These are phyloP conservation scores for Brassica carinata DNA, from an alignment of 345 rosid species.

Conservation along the genomic window DNA sequence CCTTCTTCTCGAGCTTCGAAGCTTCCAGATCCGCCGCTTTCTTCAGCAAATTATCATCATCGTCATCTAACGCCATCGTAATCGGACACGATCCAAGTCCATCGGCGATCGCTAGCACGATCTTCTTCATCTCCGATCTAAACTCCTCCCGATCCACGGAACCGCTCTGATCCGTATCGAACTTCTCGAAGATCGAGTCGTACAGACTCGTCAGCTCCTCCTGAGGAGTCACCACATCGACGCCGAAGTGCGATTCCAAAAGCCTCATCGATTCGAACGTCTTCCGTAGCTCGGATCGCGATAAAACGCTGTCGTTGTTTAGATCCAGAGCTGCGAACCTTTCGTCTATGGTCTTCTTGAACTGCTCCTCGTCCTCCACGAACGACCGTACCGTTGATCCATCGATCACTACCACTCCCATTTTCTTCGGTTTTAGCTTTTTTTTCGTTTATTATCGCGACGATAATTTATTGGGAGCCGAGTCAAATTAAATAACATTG, in stretches of 20 bases:
- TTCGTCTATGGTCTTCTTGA: constrained; percentile 55
- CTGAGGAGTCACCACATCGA: constrained; percentile 53
- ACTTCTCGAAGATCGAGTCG: constrained; percentile 68
- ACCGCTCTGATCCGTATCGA: constrained; percentile 62
- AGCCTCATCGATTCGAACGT: constrained; percentile 70
- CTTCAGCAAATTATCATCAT: constrained; percentile 51
- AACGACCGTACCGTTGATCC: constrained; percentile 72
- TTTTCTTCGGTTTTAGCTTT: constrained; percentile 14
- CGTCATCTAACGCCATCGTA: constrained; percentile 69
- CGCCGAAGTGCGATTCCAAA: constrained; percentile 64
- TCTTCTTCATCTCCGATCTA: constrained; percentile 64
- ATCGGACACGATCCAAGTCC: constrained; percentile 70
- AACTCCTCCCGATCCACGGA: constrained; percentile 59
- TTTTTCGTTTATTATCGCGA: background rate
- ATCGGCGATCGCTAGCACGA: constrained; percentile 75
- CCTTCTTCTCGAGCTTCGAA: constrained; percentile 39
- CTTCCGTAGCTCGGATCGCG: constrained; percentile 60
- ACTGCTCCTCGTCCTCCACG: constrained; percentile 54
- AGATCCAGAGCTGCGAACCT: constrained; percentile 51
- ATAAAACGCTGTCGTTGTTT: constrained; percentile 73
- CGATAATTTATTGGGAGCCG: background rate
- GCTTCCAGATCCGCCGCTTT: constrained; percentile 85
- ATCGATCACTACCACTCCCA: constrained; percentile 73
- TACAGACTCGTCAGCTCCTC: constrained; percentile 59
- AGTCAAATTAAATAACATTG: background rate